These are phyloP conservation scores for Sphaerostilbella broomeana DNA, from an alignment of 2,329 filamentous ascomycete species.

Conservation along the genomic window DNA sequence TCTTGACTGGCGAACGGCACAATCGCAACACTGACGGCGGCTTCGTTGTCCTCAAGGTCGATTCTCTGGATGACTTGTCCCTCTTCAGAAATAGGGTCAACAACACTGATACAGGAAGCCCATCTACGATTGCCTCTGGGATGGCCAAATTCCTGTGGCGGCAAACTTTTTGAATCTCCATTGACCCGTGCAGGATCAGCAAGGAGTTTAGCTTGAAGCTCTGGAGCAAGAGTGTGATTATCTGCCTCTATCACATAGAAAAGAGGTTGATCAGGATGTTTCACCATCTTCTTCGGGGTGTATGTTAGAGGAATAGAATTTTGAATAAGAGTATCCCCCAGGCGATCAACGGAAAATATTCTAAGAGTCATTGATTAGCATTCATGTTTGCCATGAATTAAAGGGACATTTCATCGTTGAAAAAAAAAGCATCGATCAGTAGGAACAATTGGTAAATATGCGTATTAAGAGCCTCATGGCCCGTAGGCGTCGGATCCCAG, in stretches of 20 bases:
- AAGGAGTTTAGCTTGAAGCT: conserved; percentile 68
- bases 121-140: conserved; percentile 77
- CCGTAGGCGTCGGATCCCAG: conserved; percentile 48
- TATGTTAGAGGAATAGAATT: conserved; percentile 82
- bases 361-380: conserved; percentile 36
- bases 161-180: conserved; percentile 63
- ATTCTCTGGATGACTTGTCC: conserved; percentile 64
- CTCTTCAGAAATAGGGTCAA: conserved; percentile 76
- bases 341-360: conserved; percentile 85
- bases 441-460: conserved; percentile 88
- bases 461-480: conserved; percentile 51
- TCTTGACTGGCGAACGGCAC: conserved; percentile 86
- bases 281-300: conserved; percentile 80
- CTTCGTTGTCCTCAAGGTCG: conserved; percentile 83
- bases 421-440: conserved; percentile 56
- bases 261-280: conserved; percentile 78
- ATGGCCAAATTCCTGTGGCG: conserved; percentile 82
- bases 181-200: conserved; percentile 65
- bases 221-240: conserved; percentile 78
- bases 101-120: conserved; percentile 90
- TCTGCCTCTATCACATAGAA: conserved; percentile 96
- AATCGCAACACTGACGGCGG: conserved; percentile 76
- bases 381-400: no score
- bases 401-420: background rate
- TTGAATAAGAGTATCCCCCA: conserved; percentile 79